Evolutionary conservation across 176 grass and related monocot species (phyloP), one percentile per base, ranked within the genome.

Genomic region (Urochloa ruziziensis): DNA sequence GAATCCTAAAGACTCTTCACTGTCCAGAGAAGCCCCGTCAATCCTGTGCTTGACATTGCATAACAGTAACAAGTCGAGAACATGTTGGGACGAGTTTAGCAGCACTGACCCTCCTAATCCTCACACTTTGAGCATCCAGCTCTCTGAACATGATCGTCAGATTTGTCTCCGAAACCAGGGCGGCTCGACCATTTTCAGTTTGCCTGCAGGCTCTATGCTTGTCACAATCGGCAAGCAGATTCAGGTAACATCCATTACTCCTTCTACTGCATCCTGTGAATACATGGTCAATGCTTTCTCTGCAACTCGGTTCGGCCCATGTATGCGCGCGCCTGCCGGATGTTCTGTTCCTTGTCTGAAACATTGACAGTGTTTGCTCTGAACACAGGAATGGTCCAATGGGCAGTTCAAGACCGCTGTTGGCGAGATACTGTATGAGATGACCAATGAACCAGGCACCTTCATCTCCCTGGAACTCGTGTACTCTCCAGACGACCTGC

Each of bases 381-480:
- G 70, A 80, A 83, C 53, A 30, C 87, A 95, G 93, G 87, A 94
- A 87, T 95, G 89, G 87, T 94, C 89, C 57, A 87, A 54, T 39
- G 85, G 91, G 73, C 80, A 95, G 77, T 91, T 93, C 70, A 98
- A 85, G 77, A 87, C 77, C 62, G 89, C 96, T 77, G 70, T 54
- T 76, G 93, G 81, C 4, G 93, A 92, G 77, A 70, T 74, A 84
- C 72, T 98, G 23, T 90, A 90, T 54, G 89, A 94, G 80, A 78
- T 86, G 78, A 91, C 70, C 40, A 82, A 92, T 37, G 87, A 92
- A 54, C 67, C 77, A 54, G 79, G 84, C 37, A 46, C 80, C 29
- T 94, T 88, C 46, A 87, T 93, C 61, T 92, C 96, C 40, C 53
- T 95, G 44, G 93, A 95, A 76, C 92, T 95, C 77, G 69, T 92